Evolutionary conservation across 176 grass and related monocot genomes (phyloP).

Genomic region (Ensete ventricosum): DNA sequence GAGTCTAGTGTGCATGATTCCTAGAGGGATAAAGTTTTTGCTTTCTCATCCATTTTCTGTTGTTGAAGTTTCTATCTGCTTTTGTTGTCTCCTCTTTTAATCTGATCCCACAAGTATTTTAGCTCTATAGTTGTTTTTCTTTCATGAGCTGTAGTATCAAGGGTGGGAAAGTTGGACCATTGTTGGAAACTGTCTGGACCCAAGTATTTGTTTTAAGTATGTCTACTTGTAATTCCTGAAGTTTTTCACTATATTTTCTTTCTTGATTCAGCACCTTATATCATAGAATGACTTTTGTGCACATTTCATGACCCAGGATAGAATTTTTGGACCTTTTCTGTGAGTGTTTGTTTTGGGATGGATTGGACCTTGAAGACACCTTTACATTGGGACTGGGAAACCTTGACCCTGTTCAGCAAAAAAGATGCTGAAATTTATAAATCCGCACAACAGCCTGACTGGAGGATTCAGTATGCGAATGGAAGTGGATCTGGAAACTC

Average conservation of each 20-base stretch:
- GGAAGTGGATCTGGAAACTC: background rate
- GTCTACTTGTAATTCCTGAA: too few relatives aligned
- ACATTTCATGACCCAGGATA: background rate
- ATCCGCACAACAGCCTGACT: background rate
- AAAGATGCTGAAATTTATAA: slow-evolving; percentile 1
- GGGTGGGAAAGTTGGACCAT: background rate
- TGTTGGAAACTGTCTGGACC: background rate
- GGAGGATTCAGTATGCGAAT: background rate
- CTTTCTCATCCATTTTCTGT: background rate
- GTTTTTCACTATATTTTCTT: background rate
- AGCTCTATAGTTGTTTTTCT: background rate
- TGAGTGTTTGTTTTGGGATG: background rate
- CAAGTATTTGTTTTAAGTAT: too few relatives aligned
- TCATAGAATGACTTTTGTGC: background rate
- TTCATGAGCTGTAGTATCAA: background rate
- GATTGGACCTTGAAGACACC: background rate
- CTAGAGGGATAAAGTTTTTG: background rate
- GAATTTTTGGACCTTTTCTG: background rate
- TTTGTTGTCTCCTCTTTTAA: background rate
- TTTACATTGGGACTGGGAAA: slow-evolving; percentile 11
- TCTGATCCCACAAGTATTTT: background rate
- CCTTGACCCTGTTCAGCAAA: background rate
- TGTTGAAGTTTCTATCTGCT: background rate
- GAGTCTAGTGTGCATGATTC: too few relatives aligned
- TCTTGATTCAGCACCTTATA: background rate